Evolutionary conservation across 345 rosid species (phyloP), one percentile per base, ranked within the genome.

Genomic region (Populus nigra): DNA sequence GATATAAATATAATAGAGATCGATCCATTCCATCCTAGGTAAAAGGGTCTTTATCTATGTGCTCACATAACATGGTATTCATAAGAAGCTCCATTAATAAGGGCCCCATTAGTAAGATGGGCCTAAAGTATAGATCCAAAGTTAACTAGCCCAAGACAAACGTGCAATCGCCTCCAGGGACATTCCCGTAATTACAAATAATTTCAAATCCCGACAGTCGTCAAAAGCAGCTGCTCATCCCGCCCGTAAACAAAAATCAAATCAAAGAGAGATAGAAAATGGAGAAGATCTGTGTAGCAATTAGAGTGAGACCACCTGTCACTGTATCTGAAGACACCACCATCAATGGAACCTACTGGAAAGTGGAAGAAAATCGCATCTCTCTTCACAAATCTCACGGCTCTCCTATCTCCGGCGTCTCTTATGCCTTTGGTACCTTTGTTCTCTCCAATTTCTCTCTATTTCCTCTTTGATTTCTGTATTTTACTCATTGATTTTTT

Each of bases 281-380:
- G 98, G 98, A 93, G 86, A 96, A 91, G 91, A 92, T 93, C 81
- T 93, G 97, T 75, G 98, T 96, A 3, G 98, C 97, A 15, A 96
- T 95, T 78, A 85, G 97, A 57, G 87, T 92, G 76, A 85, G 99
- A 22, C 99, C 96, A 0, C 74, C 85, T 20, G 76, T 82, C 13
- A 5, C 73, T 49, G 38, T 10, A 15, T 83, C 91, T 55, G 83
- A 81, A 45, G 86, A 79, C 53, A 22, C 50, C 9, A 25, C 61
- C 82, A 43, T 59, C 47, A 67, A 27, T 31, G 93, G 87, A 70
- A 75, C 76, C 75, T 80, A 62, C 89, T 91, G 93, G 93, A 89
- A 74, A 73, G 70, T 88, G 23, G 91, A 88, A 76, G 96, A 96
- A 61, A 90, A 90, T 71, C 93, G 90, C 20, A 84, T 96, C 87